phyloP scores from a whole-genome alignment of 2,329 filamentous ascomycete genomes.

The Paracorniculantispora psalliotae region DNA sequence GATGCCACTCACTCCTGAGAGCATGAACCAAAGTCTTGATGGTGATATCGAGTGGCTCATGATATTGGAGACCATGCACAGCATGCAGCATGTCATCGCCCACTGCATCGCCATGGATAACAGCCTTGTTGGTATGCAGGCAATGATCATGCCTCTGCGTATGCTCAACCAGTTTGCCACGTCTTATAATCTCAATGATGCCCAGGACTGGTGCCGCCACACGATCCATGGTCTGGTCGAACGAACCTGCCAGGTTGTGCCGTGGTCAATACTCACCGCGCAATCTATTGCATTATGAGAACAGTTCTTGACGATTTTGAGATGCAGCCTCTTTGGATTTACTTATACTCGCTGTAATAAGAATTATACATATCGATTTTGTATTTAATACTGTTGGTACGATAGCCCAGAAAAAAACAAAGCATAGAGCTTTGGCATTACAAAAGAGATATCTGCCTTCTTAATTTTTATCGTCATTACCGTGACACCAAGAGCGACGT shows the following conservation, averaged over 20 bases:
- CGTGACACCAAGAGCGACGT: too few species aligned
- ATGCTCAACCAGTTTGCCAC: background rate
- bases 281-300: background rate
- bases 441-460: too few species aligned
- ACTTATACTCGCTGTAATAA: background rate
- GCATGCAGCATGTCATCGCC: background rate
- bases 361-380: background rate
- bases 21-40: background rate
- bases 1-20: background rate
- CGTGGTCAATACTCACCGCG: background rate
- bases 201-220: background rate
- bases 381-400: background rate
- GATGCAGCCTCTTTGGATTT: background rate
- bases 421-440: too few species aligned
- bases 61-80: background rate
- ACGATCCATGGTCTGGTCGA: background rate
- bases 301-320: background rate
- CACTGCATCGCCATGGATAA: background rate
- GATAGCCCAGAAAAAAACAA: too few species aligned
- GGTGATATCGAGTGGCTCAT: background rate
- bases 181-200: background rate
- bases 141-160: background rate
- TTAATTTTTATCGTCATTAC: too few species aligned
- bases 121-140: background rate
- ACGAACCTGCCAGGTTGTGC: background rate